Evolutionary conservation across 345 rosid genomes (phyloP).

Genomic region (Capsella bursapastoris): DNA sequence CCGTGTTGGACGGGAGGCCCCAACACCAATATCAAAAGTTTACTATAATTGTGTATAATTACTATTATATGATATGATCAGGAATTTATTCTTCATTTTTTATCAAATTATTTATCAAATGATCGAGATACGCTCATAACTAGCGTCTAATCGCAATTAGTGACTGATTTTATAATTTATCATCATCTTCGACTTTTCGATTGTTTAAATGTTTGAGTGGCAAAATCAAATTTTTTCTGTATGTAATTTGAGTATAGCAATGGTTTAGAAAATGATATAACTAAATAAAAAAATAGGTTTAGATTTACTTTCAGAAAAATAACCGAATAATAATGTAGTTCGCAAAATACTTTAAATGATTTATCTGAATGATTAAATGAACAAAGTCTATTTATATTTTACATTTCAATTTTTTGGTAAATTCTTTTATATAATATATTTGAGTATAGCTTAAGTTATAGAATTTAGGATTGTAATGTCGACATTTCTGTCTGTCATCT

Average conservation of each 20-base stretch:
- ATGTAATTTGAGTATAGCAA: neutral
- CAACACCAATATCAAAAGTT: neutral
- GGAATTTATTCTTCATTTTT: too few species aligned
- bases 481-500: neutral
- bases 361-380: too few species aligned
- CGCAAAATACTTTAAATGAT: too few species aligned
- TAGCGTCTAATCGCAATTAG: neutral
- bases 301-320: too few species aligned
- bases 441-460: too few species aligned
- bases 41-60: neutral
- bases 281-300: too few species aligned
- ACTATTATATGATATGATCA: neutral
- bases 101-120: too few species aligned
- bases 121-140: neutral
- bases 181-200: neutral
- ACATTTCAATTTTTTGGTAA: too few species aligned
- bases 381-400: too few species aligned
- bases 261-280: too few species aligned
- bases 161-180: neutral
- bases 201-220: neutral
- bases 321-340: too few species aligned
- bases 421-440: too few species aligned
- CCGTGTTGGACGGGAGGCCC: constrained; percentile 17
- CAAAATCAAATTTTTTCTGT: neutral
- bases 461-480: neutral